A percentile compares a stretch with the other conserved stretches of the same genome.
Conservation (phyloP, 768 basidiomycete genomes). For the Mycena floridula region DNA sequence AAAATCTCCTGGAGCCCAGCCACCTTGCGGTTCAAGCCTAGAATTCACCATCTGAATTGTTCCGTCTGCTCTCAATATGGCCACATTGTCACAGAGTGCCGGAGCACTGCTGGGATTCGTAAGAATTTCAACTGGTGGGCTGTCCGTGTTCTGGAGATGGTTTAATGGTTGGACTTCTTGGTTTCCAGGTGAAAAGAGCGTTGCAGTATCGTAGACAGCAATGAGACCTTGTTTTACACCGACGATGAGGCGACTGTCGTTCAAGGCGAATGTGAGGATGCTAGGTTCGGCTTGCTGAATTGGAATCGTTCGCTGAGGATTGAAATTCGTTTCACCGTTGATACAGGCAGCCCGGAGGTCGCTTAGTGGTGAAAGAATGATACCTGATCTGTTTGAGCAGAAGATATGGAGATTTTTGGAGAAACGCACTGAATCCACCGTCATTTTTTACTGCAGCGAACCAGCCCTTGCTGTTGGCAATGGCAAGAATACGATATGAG, state of each 20-base stretch:
- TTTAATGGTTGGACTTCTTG: constrained; percentile 41
- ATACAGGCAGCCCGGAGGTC: constrained; percentile 53
- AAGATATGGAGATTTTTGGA: not conserved
- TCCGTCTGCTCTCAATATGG: constrained; percentile 42
- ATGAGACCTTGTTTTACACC: constrained; percentile 55
- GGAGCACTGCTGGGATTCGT: constrained; percentile 56
- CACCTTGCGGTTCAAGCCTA: constrained; percentile 48
- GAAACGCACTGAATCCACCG: constrained; percentile 30
- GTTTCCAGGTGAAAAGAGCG: constrained; percentile 40
- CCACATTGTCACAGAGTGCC: constrained; percentile 50
- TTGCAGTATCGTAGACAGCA: constrained; percentile 50
- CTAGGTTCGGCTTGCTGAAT: constrained; percentile 42
- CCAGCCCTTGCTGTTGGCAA: constrained; percentile 58
- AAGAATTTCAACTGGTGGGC: constrained; percentile 45
- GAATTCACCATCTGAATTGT: constrained; percentile 58
- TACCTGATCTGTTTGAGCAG: constrained; percentile 29
- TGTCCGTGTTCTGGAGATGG: constrained; percentile 37
- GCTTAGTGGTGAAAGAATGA: constrained; percentile 54
- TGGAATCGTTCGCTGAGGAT: constrained; percentile 44
- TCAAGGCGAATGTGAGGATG: constrained; percentile 48
- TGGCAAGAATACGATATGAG: constrained; percentile 49
- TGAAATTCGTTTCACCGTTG: constrained; percentile 35
- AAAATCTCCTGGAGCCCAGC: constrained; percentile 41
- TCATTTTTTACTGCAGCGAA: constrained; percentile 54
- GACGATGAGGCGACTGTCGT: constrained; percentile 56